Percentiles rank a stretch among this genome's conserved stretches.
Conservation (phyloP, 371 early-diverging fungal species). For the Zopfochytrium polystomum region DNA sequence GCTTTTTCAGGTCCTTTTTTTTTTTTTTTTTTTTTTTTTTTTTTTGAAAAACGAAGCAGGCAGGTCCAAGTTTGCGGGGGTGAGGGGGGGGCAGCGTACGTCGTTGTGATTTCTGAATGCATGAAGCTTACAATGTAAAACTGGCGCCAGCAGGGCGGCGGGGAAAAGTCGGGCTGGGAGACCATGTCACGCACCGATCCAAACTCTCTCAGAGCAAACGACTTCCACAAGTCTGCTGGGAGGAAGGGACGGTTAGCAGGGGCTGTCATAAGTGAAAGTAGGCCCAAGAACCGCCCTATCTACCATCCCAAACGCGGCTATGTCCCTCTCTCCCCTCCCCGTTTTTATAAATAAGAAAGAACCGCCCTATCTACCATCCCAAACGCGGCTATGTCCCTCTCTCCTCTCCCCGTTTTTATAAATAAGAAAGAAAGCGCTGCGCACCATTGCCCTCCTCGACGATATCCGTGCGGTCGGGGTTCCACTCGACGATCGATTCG, state of each 20-base stretch:
- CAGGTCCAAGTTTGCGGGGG: neutral
- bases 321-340: no score
- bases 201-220: slow-evolving; percentile 1
- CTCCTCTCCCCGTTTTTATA: no score
- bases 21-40: neutral
- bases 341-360: neutral
- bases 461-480: slow-evolving; percentile 2
- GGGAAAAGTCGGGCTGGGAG: neutral
- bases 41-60: neutral
- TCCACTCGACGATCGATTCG: neutral
- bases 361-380: no score
- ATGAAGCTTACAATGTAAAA: neutral
- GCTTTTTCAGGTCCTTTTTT: neutral
- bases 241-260: no score
- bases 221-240: slow-evolving; percentile 4
- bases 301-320: no score
- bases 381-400: no score
- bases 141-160: neutral
- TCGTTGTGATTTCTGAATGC: neutral
- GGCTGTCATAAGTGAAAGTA: neutral
- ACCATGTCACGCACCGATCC: neutral
- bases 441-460: neutral
- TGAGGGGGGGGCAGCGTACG: neutral
- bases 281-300: no score
- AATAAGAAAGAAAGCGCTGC: neutral